phyloP scores from a whole-genome alignment of 805 yeast species.

The Hanseniaspora thailandica region DNA sequence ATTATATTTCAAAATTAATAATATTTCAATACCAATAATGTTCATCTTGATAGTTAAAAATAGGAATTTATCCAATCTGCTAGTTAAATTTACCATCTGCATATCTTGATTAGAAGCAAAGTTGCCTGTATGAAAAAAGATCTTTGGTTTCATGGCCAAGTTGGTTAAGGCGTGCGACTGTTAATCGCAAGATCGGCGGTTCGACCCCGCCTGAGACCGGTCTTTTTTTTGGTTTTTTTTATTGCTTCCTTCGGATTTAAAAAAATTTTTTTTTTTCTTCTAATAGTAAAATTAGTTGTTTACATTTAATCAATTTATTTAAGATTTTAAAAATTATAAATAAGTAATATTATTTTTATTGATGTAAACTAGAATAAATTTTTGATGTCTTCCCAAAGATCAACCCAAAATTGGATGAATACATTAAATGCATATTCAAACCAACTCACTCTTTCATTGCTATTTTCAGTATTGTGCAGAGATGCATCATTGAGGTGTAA shows the following conservation, averaged over 20 bases:
- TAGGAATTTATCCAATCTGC: too few relatives aligned
- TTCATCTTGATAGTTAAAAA: too few relatives aligned
- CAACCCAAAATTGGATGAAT: background rate
- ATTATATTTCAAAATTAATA: too few relatives aligned
- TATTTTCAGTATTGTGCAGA: too few relatives aligned
- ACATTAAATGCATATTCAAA: background rate
- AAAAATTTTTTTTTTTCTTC: background rate
- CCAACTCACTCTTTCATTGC: background rate
- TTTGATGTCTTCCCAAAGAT: background rate
- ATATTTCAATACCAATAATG: too few relatives aligned
- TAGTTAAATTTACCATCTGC: too few relatives aligned
- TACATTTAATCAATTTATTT: background rate
- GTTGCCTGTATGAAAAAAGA: background rate
- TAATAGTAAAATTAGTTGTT: background rate
- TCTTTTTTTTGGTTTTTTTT: background rate
- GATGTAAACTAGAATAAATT: background rate
- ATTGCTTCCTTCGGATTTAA: background rate
- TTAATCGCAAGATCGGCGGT: constrained; percentile 54
- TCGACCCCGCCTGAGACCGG: constrained; percentile 50
- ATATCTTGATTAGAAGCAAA: too few relatives aligned
- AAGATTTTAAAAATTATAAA: too few relatives aligned
- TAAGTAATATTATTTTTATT: too few relatives aligned
- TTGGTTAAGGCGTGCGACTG: constrained; percentile 53
- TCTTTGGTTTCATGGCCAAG: constrained; percentile 43
- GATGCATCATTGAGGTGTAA: background rate